Base-by-base conservation (phyloP, 2,329 filamentous ascomycete genomes). In the Alternaria metachromatica region DNA sequence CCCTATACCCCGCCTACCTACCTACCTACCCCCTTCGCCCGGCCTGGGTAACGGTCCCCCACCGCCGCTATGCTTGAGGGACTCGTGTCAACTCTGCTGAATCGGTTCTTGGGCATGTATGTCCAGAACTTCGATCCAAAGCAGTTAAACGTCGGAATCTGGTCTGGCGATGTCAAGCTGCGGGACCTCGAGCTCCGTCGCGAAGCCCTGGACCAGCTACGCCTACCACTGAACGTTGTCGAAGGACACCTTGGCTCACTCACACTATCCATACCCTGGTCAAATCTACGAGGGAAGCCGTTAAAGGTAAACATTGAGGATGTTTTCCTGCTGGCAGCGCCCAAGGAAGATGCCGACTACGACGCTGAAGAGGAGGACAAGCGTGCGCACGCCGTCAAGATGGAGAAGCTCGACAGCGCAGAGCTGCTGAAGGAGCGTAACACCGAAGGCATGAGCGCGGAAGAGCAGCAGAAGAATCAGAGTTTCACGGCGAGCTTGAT, bases 31-130 rank as follows among this genome's bases (percentile, higher is more conserved):
- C 53, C 65, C 56, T 49, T 60, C 53, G 49, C 89, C 89, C 82
- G 84, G 89, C 90, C 92, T 78, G 91, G 91, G 89, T 91, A 77
- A 93, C 88, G 91, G 87, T 89, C 85, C 79, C 78, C 80, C 73
- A 74, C 80, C 80, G 75, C 80, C 83, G 86, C 80, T 76, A 99
- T 99, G 96, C 89, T 99, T 84, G 96, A 99, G 87, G 93, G 94
- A 72, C 87, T 99, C 73, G 96, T 98, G 69, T 94, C 96, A 75
- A 96, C 95, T 83, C 87, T 99, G 85, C 90, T 99, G 75, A 99
- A 99, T 85, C 92, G 96, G 85, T 98, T 99, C 83, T 84, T 99
- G 88, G 96, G 96, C 87, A 97, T 98, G 92, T 99, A 99, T 82
- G 95, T 99, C 82, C 94, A 97, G 87, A 98, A 99, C 83, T 99